A percentile compares a stretch with the other conserved stretches of the same genome.
phyloP scores from a whole-genome alignment of 768 basidiomycete genomes.

The Infundibulicybe gibba region DNA sequence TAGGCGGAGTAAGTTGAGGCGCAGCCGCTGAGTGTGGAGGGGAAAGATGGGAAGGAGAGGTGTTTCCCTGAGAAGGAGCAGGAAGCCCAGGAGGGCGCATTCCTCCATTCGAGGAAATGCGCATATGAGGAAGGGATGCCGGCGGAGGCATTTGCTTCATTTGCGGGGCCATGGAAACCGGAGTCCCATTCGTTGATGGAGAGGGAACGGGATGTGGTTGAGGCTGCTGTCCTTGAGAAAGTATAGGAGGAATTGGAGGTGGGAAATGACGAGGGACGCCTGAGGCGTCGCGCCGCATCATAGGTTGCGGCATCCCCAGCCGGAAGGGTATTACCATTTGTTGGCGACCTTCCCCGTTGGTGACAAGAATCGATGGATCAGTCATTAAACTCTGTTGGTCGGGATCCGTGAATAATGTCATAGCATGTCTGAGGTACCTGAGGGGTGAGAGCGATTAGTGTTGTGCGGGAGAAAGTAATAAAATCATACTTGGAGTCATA shows the following conservation, averaged over 20 bases:
- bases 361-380: constrained; percentile 44
- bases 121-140: constrained; percentile 48
- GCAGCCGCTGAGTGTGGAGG: constrained; percentile 26
- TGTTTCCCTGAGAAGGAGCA: constrained; percentile 12
- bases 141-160: constrained; percentile 64
- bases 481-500: constrained; percentile 48
- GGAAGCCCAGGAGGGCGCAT: constrained; percentile 46
- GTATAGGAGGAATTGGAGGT: constrained; percentile 11
- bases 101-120: constrained; percentile 56
- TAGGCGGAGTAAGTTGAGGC: constrained; percentile 33
- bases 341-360: constrained; percentile 45
- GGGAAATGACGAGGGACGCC: constrained; percentile 23
- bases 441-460: constrained; percentile 3
- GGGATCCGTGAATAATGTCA: constrained; percentile 52
- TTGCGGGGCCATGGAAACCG: constrained; percentile 57
- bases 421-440: constrained; percentile 52
- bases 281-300: constrained; percentile 28
- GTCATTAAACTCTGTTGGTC: constrained; percentile 51
- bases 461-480: constrained; percentile 3
- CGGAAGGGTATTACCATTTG: constrained; percentile 48
- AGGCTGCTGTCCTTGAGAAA: constrained; percentile 4
- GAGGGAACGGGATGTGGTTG: constrained; percentile 6
- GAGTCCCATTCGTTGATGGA: constrained; percentile 35
- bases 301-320: constrained; percentile 32
- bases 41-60: constrained; percentile 14